Evolutionary conservation across 768 basidiomycete species (phyloP).

Genomic region (Hydnum rufescens): DNA sequence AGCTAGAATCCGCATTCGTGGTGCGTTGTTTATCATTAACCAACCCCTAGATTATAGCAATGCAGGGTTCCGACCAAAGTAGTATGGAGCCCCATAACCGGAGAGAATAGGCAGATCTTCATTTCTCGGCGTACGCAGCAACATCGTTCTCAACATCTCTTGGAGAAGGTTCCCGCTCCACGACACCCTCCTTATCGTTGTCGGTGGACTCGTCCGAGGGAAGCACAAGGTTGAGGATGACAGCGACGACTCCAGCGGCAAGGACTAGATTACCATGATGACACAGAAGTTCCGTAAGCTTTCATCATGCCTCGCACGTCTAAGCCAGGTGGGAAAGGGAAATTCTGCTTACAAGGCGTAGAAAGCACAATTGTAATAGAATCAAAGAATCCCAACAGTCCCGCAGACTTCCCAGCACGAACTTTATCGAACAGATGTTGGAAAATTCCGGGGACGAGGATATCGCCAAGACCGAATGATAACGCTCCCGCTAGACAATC

Average conservation of each 20-base stretch:
- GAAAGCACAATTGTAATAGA: constrained; percentile 64
- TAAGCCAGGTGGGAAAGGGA: background rate
- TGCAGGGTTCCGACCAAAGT: too few species aligned
- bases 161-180: too few species aligned
- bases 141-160: too few species aligned
- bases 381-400: constrained; percentile 47
- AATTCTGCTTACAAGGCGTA: constrained; percentile 47
- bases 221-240: constrained; percentile 36
- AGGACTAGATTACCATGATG: constrained; percentile 29
- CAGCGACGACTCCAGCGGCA: constrained; percentile 35
- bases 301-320: background rate
- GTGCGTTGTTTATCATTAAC: too few species aligned
- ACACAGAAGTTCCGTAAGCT: background rate
- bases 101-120: too few species aligned
- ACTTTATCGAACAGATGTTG: constrained; percentile 40
- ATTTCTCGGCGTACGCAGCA: too few species aligned
- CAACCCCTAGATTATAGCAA: too few species aligned
- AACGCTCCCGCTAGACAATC: constrained; percentile 17
- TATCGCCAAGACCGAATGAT: constrained; percentile 19
- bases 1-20: too few species aligned
- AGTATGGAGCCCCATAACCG: too few species aligned
- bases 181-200: too few species aligned
- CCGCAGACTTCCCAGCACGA: constrained; percentile 26
- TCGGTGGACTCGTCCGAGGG: constrained; percentile 22
- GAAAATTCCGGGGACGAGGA: constrained; percentile 45